Conservation (phyloP, 768 basidiomycete species). For the Scleroderma bovista region DNA sequence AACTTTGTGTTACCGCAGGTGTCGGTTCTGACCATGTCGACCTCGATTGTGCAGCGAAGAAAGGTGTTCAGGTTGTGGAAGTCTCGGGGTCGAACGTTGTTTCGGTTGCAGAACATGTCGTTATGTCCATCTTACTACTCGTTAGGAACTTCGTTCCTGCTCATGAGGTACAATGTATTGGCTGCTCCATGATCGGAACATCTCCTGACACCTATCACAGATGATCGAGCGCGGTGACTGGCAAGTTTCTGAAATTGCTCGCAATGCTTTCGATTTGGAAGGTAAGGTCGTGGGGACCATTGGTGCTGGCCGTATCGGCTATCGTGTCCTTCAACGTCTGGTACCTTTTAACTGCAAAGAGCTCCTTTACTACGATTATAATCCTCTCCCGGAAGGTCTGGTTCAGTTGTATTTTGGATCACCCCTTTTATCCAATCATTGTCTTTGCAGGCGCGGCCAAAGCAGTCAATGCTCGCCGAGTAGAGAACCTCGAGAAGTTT, state of each 20-base stretch:
- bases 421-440: neutral
- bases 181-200: neutral
- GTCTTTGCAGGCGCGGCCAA: constrained; percentile 50
- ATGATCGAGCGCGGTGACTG: constrained; percentile 85
- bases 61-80: constrained; percentile 75
- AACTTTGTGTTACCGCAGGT: constrained; percentile 85
- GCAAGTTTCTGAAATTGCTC: constrained; percentile 78
- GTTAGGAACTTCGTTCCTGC: constrained; percentile 88
- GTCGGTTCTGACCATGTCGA: constrained; percentile 91
- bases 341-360: constrained; percentile 86
- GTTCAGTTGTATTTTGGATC: neutral
- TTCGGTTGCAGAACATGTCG: constrained; percentile 86
- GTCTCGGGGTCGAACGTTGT: constrained; percentile 88
- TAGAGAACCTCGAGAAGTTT: constrained; percentile 69
- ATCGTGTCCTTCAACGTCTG: constrained; percentile 77
- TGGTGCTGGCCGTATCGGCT: constrained; percentile 79
- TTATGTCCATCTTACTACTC: constrained; percentile 86
- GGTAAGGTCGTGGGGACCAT: constrained; percentile 90
- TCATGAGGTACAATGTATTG: constrained; percentile 54
- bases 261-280: constrained; percentile 85
- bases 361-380: constrained; percentile 86
- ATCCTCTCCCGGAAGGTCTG: constrained; percentile 58
- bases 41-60: constrained; percentile 80
- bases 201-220: constrained; percentile 24
- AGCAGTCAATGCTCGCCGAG: constrained; percentile 63